These are phyloP conservation scores for Priceomyces melissophilus DNA, from an alignment of 805 yeast genomes.

Conservation along the genomic window DNA sequence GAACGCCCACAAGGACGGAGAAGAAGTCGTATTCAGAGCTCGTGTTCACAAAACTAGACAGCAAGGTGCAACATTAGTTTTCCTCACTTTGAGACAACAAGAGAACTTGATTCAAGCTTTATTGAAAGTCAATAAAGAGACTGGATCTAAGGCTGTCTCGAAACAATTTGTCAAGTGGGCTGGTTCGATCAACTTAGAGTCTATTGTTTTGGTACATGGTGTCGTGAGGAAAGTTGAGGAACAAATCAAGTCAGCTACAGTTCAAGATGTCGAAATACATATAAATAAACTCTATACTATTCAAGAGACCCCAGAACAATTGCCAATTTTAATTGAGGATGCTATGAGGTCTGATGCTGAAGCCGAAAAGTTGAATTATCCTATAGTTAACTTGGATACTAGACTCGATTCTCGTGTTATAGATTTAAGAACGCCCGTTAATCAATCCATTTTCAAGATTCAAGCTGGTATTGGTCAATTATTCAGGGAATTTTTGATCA, in stretches of 20 bases:
- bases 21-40: conserved; percentile 83
- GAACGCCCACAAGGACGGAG: conserved; percentile 64
- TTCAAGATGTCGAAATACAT: conserved; percentile 84
- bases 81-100: conserved; percentile 91
- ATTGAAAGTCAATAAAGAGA: conserved; percentile 67
- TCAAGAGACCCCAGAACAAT: conserved; percentile 84
- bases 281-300: conserved; percentile 71
- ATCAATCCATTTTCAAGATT: conserved; percentile 94
- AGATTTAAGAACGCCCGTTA: conserved; percentile 94
- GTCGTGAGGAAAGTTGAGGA: conserved; percentile 78
- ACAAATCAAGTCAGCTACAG: conserved; percentile 83
- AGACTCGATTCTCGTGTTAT: conserved; percentile 93
- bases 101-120: conserved; percentile 77
- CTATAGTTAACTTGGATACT: conserved; percentile 94
- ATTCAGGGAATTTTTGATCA: conserved; percentile 81
- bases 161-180: conserved; percentile 98
- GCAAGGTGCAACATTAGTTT: conserved; percentile 93
- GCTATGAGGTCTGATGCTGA: conserved; percentile 93
- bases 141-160: conserved; percentile 50
- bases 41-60: conserved; percentile 90
- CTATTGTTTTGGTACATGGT: conserved; percentile 91
- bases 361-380: conserved; percentile 87
- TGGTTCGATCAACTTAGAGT: conserved; percentile 77
- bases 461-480: conserved; percentile 85
- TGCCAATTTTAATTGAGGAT: conserved; percentile 94